Evolutionary conservation across 2,329 filamentous ascomycete species (phyloP).

Genomic region (Phyllosticta paracitricarpa): DNA sequence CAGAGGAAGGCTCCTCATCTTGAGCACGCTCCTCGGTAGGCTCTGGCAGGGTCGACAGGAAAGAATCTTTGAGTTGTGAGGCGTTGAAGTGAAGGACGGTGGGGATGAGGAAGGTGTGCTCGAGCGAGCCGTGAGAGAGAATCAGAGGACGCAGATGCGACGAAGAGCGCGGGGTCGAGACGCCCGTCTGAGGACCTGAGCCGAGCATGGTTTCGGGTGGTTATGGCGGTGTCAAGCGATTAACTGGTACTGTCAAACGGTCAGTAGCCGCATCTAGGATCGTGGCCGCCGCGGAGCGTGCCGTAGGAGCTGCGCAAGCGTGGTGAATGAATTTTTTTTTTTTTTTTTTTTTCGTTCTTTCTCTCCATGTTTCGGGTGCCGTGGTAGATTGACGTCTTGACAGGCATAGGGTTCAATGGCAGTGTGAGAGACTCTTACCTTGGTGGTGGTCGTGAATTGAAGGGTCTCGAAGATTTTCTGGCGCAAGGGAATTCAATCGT

Average conservation of each 20-base stretch:
- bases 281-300: background rate
- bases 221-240: conserved; percentile 11
- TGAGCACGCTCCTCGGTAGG: conserved; percentile 95
- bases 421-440: background rate
- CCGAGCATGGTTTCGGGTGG: conserved; percentile 60
- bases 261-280: background rate
- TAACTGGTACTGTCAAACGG: background rate
- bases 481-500: conserved; percentile 11
- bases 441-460: background rate
- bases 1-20: conserved; percentile 97
- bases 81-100: conserved; percentile 95
- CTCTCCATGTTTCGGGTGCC: background rate
- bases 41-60: conserved; percentile 72
- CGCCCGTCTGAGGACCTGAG: conserved; percentile 85
- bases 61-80: conserved; percentile 84
- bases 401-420: background rate
- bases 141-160: conserved; percentile 86
- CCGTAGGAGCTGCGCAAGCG: background rate
- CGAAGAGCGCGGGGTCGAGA: conserved; percentile 90
- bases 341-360: background rate
- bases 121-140: conserved; percentile 85
- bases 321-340: background rate
- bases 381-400: background rate
- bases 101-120: conserved; percentile 90
- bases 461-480: background rate